These are phyloP conservation scores for Gossypium trilobum DNA, from an alignment of 441 rosid species.

Conservation along the genomic window DNA sequence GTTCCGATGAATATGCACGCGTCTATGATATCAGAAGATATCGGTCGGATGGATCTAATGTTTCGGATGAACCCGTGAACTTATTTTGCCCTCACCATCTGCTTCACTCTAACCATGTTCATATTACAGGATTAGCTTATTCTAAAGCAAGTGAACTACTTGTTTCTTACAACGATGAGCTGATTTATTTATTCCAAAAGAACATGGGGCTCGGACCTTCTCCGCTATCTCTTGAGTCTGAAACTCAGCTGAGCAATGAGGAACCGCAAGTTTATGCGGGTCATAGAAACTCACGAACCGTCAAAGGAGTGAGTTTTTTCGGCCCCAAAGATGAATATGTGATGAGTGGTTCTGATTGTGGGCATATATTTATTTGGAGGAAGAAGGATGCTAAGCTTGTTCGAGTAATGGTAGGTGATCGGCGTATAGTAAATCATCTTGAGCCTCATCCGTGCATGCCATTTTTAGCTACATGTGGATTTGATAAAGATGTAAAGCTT, in stretches of 20 bases:
- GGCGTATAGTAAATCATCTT: constrained; percentile 50
- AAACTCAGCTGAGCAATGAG: constrained; percentile 27
- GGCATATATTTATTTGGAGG: constrained; percentile 65
- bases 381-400: constrained; percentile 54
- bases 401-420: constrained; percentile 53
- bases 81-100: constrained; percentile 49
- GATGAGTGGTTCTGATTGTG: constrained; percentile 69
- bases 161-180: constrained; percentile 62
- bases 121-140: constrained; percentile 59
- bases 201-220: constrained; percentile 49
- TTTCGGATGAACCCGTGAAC: constrained; percentile 38
- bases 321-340: constrained; percentile 70
- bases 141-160: constrained; percentile 52
- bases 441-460: constrained; percentile 59
- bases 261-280: constrained; percentile 52
- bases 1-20: constrained; percentile 55
- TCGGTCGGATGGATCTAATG: constrained; percentile 31
- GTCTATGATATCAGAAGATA: constrained; percentile 49
- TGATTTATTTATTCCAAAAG: constrained; percentile 47
- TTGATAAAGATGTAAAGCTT: constrained; percentile 55
- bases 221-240: constrained; percentile 27
- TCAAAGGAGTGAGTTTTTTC: constrained; percentile 70
- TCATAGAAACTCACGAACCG: constrained; percentile 53
- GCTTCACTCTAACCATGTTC: constrained; percentile 30
- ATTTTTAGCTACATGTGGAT: constrained; percentile 51